These are phyloP conservation scores for Lactarius hengduanensis DNA, from an alignment of 768 basidiomycete species.

Conservation along the genomic window DNA sequence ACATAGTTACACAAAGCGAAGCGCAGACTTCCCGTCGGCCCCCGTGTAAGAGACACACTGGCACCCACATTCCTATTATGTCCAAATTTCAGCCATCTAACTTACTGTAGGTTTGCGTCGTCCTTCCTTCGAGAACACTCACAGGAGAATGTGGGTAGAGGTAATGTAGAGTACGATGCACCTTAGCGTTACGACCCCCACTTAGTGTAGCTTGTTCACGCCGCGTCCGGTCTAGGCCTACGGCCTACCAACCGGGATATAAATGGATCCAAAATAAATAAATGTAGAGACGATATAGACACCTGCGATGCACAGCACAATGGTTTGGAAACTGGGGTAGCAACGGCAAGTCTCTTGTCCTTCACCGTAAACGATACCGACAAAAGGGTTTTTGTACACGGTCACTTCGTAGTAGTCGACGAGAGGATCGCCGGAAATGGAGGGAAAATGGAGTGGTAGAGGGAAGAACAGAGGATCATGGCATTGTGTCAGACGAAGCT, in stretches of 20 bases:
- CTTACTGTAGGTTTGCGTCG: not conserved
- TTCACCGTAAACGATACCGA: slow-evolving; percentile 18
- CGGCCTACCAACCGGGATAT: too few species aligned
- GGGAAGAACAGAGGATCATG: too few species aligned
- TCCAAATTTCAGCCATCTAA: not conserved
- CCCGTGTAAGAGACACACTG: too few species aligned
- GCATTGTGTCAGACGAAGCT: not conserved
- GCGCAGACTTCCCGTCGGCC: too few species aligned
- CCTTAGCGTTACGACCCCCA: too few species aligned
- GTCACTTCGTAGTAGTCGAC: slow-evolving; percentile 4
- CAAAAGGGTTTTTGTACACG: slow-evolving; percentile 16
- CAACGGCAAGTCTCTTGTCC: not conserved
- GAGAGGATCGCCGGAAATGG: slow-evolving; percentile 1
- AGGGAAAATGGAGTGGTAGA: not conserved
- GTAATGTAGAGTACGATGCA: slow-evolving; percentile 1
- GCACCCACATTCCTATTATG: too few species aligned
- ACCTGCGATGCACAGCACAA: not conserved
- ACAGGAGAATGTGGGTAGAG: slow-evolving; percentile 20
- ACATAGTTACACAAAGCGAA: too few species aligned
- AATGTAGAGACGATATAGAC: not conserved
- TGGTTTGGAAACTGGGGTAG: not conserved
- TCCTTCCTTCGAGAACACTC: not conserved
- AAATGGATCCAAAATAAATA: too few species aligned
- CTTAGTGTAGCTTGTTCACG: too few species aligned
- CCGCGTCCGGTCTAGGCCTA: too few species aligned